Evolutionary conservation across 306 rosid species (phyloP), one percentile per base, ranked within the genome.

Genomic region (Ochetophila trinervis): DNA sequence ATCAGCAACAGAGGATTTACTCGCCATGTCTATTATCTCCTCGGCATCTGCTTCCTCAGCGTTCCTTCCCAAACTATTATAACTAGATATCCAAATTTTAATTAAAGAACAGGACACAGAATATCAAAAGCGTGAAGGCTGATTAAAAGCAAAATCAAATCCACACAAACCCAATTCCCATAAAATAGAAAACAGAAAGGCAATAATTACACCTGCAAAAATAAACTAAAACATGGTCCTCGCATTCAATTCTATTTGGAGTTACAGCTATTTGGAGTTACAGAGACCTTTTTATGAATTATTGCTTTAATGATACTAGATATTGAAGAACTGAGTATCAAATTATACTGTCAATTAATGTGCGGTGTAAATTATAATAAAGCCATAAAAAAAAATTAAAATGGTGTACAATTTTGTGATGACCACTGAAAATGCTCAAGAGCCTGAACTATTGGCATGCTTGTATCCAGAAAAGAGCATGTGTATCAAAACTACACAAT

Each of bases 11-110:
- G 93, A 68, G 72, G 91, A 85, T 78, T 74, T 87, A 83, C 72
- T 56, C 19, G 98, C 86, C 84, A 86, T 70, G 67, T 86, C 85
- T 76, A 90, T 84, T 57, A 89, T 84, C 83, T 84, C 80, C 19
- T 87, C 94, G 0, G 81, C 86, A 57, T 79, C 90, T 19, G 82
- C 82, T 74, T 87, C 91, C 15, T 73, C 84, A 57, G 85, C 91
- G 56, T 69, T 63, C 75, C 65, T 78, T 67, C 94, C 99, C 85
- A 93, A 79, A 22, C 68, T 85, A 60, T 85, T 85, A 78, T 85
- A 89, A 84, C 98, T 89, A 80, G 53, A 83, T 49, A 71, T 78
- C 61, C 55, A 80, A 76, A 56, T 70, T 67, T 81, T 81, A 60
- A 74, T 83, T 56, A 49, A 12, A 36, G 17, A 22, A 57, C 17